phyloP scores from a whole-genome alignment of 345 rosid species.

The Cardamine chenopodiifolia region DNA sequence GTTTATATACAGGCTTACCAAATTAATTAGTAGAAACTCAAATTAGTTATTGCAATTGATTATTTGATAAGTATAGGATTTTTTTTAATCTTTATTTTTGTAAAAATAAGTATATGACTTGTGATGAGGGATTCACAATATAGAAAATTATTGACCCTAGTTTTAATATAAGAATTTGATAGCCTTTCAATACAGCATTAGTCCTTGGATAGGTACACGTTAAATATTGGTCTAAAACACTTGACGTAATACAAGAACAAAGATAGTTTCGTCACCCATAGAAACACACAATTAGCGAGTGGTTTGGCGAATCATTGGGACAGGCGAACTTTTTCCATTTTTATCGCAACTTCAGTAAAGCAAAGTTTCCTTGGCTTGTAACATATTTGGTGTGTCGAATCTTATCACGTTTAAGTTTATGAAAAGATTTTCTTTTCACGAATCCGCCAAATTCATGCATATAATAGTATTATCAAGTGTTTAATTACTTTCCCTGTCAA shows the following conservation, averaged over 20 bases:
- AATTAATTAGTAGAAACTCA: neutral
- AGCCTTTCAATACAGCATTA: neutral
- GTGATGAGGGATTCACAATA: neutral
- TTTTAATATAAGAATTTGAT: neutral
- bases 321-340: slow-evolving; percentile 20
- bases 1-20: neutral
- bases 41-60: neutral
- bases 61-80: neutral
- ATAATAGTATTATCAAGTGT: neutral
- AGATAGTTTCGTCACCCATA: neutral
- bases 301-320: neutral
- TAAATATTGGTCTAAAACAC: slow-evolving; percentile 11
- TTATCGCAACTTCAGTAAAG: slow-evolving; percentile 16
- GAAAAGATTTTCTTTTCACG: neutral
- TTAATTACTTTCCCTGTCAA: too few species aligned
- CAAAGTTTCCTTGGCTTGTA: slow-evolving; percentile 20
- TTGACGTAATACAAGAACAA: slow-evolving; percentile 6
- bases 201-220: neutral
- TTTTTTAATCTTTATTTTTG: too few species aligned
- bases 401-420: slow-evolving; percentile 6
- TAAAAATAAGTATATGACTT: too few species aligned
- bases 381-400: slow-evolving; percentile 18
- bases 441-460: neutral
- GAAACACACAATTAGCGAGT: slow-evolving; percentile 1
- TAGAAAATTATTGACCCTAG: neutral